A percentile compares a stretch with the other conserved stretches of the same genome.
phyloP scores from a whole-genome alignment of 2,329 filamentous ascomycete genomes.

The Akanthomyces dipterigenus region DNA sequence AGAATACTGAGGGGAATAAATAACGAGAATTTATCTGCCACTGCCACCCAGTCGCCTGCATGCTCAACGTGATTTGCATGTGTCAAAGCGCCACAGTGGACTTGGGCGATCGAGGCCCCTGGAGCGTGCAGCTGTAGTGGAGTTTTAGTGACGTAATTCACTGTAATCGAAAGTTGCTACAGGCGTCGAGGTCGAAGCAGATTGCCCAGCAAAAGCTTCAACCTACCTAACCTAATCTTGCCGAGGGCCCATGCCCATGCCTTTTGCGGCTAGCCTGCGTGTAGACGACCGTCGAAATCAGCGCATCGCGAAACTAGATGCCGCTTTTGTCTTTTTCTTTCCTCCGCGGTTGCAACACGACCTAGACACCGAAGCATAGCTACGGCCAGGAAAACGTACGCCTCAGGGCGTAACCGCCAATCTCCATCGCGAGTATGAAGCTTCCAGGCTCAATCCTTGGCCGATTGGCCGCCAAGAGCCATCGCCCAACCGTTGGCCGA shows the following conservation, averaged over 20 bases:
- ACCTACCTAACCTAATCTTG: background rate
- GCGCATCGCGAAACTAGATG: background rate
- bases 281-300: background rate
- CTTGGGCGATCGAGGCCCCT: background rate
- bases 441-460: background rate
- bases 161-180: background rate
- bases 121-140: background rate
- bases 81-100: slow-evolving; percentile 1
- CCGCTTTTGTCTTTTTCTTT: background rate
- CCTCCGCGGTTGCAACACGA: background rate
- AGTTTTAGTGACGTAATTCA: background rate
- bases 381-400: background rate
- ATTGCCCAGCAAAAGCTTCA: background rate
- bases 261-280: background rate
- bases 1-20: too few relatives aligned
- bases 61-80: too few relatives aligned
- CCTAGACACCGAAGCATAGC: background rate
- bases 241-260: background rate
- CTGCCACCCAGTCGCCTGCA: too few relatives aligned
- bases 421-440: slow-evolving; percentile 1
- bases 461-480: slow-evolving; percentile 8
- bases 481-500: background rate
- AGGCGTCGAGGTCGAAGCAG: background rate
- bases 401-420: background rate
- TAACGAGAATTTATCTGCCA: too few relatives aligned